phyloP scores from a whole-genome alignment of 2,329 filamentous ascomycete species.

The Immersiporthe knoxdaviesiana region DNA sequence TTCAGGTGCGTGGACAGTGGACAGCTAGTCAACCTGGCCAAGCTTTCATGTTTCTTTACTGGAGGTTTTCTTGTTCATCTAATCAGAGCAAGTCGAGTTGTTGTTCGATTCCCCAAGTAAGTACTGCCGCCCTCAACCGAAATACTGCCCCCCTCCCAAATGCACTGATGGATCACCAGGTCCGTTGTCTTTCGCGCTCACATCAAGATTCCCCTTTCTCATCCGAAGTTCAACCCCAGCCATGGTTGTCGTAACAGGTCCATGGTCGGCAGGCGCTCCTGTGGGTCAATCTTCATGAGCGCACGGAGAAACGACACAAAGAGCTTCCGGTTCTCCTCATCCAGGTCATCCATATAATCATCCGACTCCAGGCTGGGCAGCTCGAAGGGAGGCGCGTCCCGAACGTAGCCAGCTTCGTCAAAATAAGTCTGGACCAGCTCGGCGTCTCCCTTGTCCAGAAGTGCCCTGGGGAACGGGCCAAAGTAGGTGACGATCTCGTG shows the following conservation, averaged over 20 bases:
- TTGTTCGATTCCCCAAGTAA: too few species aligned
- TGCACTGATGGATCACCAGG: too few species aligned
- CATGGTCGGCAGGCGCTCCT: neutral
- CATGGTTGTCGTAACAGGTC: neutral
- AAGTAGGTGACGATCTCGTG: conserved; percentile 12
- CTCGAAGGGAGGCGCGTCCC: neutral
- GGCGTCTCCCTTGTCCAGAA: conserved; percentile 13
- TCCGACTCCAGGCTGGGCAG: conserved; percentile 11
- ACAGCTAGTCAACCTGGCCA: neutral
- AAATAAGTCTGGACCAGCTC: neutral
- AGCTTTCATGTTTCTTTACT: neutral
- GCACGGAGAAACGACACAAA: conserved; percentile 1
- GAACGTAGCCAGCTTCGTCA: conserved; percentile 13
- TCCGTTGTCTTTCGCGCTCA: neutral
- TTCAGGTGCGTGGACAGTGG: neutral
- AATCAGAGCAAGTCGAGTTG: too few species aligned
- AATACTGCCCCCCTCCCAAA: too few species aligned
- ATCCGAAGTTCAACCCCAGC: neutral
- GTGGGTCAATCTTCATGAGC: neutral
- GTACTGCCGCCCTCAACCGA: neutral
- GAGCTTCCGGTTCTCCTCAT: neutral
- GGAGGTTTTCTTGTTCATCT: too few species aligned
- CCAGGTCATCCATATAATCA: neutral
- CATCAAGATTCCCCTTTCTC: too few species aligned
- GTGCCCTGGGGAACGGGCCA: conserved; percentile 6